Base-by-base conservation (phyloP, 2,329 filamentous ascomycete genomes). In the Drechslerella coelobrocha region DNA sequence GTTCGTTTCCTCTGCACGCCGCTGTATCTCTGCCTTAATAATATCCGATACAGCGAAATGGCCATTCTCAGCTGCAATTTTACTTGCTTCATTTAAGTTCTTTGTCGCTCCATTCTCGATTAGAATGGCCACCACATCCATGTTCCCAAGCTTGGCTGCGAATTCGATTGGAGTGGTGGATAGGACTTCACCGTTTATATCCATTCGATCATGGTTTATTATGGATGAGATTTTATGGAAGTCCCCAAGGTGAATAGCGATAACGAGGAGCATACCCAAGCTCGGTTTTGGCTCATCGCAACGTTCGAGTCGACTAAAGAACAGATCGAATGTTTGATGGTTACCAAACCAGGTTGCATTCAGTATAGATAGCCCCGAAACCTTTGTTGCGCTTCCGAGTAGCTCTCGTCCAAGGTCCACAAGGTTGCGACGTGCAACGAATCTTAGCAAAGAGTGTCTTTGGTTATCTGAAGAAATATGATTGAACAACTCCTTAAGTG, bases 291-390 rank as follows among this genome's bases (percentile, higher is more conserved):
- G n/a, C n/a, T n/a, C n/a, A n/a, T n/a, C n/a, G n/a, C n/a, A n/a
- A n/a, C n/a, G n/a, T n/a, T n/a, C n/a, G n/a, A 9, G 12, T 61
- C n/a, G n/a, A 47, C n/a, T n/a, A n/a, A n/a, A 10, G 17, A 61
- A n/a, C 7, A 61, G 21, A 17, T 53, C 57, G 24, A 61, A 61
- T 24, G 57, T 61, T 1, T 8, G 9, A n/a, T 51, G 31, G 8
- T 61, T 48, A 21, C 57, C 57, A 12, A 52, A 52, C 57, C 57
- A 61, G 2, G 57, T 34, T 12, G 57, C 57, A 23, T 61, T 48
- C 8, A 61, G 47, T 2, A 19, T 4, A 12, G 24, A 29, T 52
- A 45, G 17, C 24, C 53, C 53, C 17, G 52, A 31, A 9, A 53
- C 3, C 6, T 9, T 34, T 0, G 31, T n/a, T n/a, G n/a, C n/a